phyloP scores from a whole-genome alignment of 83 land plant species.

The Diphasiastrum complanatum region DNA sequence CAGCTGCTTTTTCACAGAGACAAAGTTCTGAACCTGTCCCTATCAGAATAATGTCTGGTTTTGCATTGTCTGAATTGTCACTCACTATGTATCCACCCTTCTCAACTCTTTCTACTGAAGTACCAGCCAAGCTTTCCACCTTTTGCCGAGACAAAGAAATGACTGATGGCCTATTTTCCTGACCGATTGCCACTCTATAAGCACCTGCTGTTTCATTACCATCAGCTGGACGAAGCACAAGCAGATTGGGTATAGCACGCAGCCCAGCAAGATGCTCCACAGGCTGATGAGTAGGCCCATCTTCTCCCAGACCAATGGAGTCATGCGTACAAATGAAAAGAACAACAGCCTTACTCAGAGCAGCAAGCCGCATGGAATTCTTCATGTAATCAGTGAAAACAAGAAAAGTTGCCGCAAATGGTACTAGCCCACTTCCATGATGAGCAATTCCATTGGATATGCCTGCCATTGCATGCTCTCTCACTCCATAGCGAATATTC shows the following conservation, averaged over 20 bases:
- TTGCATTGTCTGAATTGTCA: constrained; percentile 40
- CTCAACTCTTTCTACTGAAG: constrained; percentile 51
- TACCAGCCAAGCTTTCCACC: constrained; percentile 53
- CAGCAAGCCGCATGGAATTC: constrained; percentile 71
- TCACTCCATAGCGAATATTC: constrained; percentile 71
- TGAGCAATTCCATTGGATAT: constrained; percentile 79
- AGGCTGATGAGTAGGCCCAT: constrained; percentile 92
- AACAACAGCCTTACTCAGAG: constrained; percentile 62
- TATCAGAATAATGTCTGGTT: constrained; percentile 58
- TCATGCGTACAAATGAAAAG: constrained; percentile 76
- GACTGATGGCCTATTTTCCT: constrained; percentile 49
- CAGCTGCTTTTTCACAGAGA: constrained; percentile 49
- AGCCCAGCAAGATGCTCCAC: constrained; percentile 73
- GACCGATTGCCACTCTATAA: constrained; percentile 49
- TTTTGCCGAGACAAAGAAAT: constrained; percentile 75
- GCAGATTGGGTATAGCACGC: constrained; percentile 67
- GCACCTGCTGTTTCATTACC: constrained; percentile 75
- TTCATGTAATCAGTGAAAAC: constrained; percentile 91
- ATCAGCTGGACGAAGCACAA: constrained; percentile 77
- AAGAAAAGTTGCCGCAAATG: constrained; percentile 80
- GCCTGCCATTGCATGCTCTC: constrained; percentile 91
- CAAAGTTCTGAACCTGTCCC: constrained; percentile 69
- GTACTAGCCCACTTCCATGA: constrained; percentile 71
- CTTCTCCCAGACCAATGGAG: constrained; percentile 88
- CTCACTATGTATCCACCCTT: constrained; percentile 67